Conservation (phyloP, 2,329 filamentous ascomycete species). For the Ophiostoma fasciatum region DNA sequence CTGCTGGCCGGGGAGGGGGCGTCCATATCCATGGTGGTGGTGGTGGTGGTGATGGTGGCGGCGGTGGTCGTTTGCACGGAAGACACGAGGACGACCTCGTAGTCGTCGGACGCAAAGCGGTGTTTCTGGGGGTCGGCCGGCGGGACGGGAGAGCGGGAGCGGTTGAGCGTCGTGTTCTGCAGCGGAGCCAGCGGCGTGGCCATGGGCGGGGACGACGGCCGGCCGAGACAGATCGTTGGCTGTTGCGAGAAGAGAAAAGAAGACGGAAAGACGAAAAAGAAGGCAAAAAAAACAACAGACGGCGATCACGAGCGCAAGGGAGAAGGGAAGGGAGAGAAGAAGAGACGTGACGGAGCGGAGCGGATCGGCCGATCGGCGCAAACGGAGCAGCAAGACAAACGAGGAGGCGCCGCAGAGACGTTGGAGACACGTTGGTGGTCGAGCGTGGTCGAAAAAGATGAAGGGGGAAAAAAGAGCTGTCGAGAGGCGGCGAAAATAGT, state of each 20-base stretch:
- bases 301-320: too few species aligned
- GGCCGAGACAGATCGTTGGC: too few species aligned
- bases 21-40: conserved; percentile 8
- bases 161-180: conserved; percentile 23
- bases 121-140: conserved; percentile 17
- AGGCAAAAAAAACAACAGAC: not conserved
- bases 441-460: too few species aligned
- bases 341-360: too few species aligned
- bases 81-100: conserved; percentile 18
- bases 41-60: not conserved
- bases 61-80: conserved; percentile 7
- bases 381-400: too few species aligned
- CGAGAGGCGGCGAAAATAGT: too few species aligned
- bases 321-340: too few species aligned
- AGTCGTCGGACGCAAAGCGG: conserved; percentile 16
- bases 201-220: conserved; percentile 18
- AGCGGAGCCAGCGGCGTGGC: conserved; percentile 26
- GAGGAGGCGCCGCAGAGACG: too few species aligned
- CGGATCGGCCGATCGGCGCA: too few species aligned
- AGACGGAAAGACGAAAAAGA: too few species aligned
- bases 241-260: too few species aligned
- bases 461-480: not conserved
- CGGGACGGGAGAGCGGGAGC: conserved; percentile 18
- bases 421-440: too few species aligned
- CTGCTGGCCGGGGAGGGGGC: conserved; percentile 14